These are phyloP conservation scores for Alternaria sp. DNA, from an alignment of 2,329 filamentous ascomycete genomes.

Conservation along the genomic window DNA sequence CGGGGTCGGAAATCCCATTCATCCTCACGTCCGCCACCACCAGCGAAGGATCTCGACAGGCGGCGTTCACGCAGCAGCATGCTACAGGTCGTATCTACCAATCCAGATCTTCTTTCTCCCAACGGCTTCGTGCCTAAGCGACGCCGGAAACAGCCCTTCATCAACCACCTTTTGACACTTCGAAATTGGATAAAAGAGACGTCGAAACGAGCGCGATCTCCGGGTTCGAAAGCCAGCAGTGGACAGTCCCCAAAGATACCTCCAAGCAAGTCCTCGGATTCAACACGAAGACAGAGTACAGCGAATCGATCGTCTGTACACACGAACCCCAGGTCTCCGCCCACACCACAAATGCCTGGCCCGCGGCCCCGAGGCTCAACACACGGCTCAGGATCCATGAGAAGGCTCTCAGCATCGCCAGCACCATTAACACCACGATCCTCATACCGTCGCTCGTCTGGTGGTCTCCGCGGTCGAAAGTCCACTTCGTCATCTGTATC, in stretches of 20 bases:
- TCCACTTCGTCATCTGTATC: constrained; percentile 96
- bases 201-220: constrained; percentile 45
- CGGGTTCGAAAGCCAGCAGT: constrained; percentile 44
- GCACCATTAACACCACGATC: constrained; percentile 87
- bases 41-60: constrained; percentile 76
- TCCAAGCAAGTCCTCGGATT: constrained; percentile 34
- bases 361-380: constrained; percentile 54
- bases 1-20: constrained; percentile 77
- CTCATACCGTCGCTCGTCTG: constrained; percentile 81
- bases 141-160: constrained; percentile 66
- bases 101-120: constrained; percentile 66
- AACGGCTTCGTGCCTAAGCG: constrained; percentile 63
- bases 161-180: constrained; percentile 70
- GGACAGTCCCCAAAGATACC: constrained; percentile 43
- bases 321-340: constrained; percentile 47
- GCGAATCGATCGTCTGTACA: constrained; percentile 44
- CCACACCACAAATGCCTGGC: constrained; percentile 42
- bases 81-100: constrained; percentile 79
- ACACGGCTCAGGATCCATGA: constrained; percentile 46
- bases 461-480: constrained; percentile 85
- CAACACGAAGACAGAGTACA: constrained; percentile 44
- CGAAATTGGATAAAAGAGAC: constrained; percentile 77
- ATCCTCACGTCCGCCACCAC: constrained; percentile 78
- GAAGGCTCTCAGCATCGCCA: constrained; percentile 80
- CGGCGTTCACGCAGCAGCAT: constrained; percentile 81